Evolutionary conservation across 176 grass and related monocot genomes (phyloP), one percentile per base, ranked within the genome.

Genomic region (Dactylis glomerata): DNA sequence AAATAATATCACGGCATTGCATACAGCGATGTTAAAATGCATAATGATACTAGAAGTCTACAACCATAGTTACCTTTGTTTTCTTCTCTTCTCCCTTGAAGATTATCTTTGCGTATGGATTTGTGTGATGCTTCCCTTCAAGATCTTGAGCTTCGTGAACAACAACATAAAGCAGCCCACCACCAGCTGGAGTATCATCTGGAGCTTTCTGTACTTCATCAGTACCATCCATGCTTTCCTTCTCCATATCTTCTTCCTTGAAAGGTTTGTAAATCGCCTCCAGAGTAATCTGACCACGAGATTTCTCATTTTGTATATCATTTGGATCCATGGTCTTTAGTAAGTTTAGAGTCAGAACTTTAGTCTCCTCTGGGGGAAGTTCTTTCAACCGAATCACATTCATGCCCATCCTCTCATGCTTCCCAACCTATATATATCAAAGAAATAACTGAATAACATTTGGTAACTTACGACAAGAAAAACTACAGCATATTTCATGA

Each of bases 101-200:
- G 82, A 90, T 88, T 71, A 99, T 87, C 71, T 88, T 84, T 28
- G 85, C 91, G 33, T 96, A 99, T 40, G 96, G 96, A 59, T 99
- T 99, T 59, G 83, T 94, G 78, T 99, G 96, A 73, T 96, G 89
- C 81, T 96, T 95, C 17, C 96, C 96, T 86, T 96, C 96, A 42
- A 99, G 89, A 89, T 95, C 93, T 79, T 92, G 87, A 57, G 91
- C 96, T 83, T 99, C 91, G 72, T 89, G 96, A 84, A 99, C 86
- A 68, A 91, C 79, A 37, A 96, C 84, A 86, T 73, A 70, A 86
- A 99, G 94, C 77, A 96, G 85, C 45, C 96, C 93, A 42, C 96
- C 96, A 82, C 88, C 93, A 82, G 86, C 81, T 79, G 91, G 93
- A 79, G 88, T 92, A 74, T 76, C 84, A 44, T 95, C 86, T 38